These are phyloP conservation scores for Candida railenensis DNA, from an alignment of 805 yeast species.

Conservation along the genomic window DNA sequence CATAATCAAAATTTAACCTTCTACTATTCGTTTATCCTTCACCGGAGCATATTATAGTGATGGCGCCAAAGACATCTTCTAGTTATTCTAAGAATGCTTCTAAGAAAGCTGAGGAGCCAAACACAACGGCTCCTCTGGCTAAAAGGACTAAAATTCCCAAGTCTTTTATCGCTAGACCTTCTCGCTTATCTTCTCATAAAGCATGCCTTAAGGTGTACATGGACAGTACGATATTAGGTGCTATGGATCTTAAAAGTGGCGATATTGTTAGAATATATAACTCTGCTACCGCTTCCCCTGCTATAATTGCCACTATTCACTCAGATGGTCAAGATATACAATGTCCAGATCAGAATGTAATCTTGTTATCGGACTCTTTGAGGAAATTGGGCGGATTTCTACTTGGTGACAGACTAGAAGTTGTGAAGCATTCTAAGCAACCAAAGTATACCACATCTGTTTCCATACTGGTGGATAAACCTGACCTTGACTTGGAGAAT, in stretches of 20 bases:
- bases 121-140: slow-evolving; percentile 10
- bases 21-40: neutral
- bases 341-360: slow-evolving; percentile 26
- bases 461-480: slow-evolving; percentile 13
- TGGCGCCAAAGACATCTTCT: slow-evolving; percentile 17
- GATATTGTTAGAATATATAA: slow-evolving; percentile 45
- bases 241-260: slow-evolving; percentile 46
- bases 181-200: slow-evolving; percentile 20
- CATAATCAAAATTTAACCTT: too few relatives aligned
- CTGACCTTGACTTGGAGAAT: slow-evolving; percentile 6
- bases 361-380: slow-evolving; percentile 22
- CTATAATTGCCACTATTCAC: slow-evolving; percentile 44
- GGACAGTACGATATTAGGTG: slow-evolving; percentile 45
- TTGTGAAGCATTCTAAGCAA: slow-evolving; percentile 47
- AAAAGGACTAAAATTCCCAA: slow-evolving; percentile 42
- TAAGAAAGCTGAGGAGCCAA: slow-evolving; percentile 11
- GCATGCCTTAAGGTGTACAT: slow-evolving; percentile 37
- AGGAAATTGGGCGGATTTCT: slow-evolving; percentile 39
- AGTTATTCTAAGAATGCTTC: neutral
- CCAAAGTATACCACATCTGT: slow-evolving; percentile 39
- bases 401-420: slow-evolving; percentile 46
- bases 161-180: slow-evolving; percentile 39
- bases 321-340: slow-evolving; percentile 35
- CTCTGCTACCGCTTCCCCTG: slow-evolving; percentile 41
- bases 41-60: neutral